Base-by-base conservation (phyloP, 2,329 filamentous ascomycete genomes). In the Aspergillus neoniger region DNA sequence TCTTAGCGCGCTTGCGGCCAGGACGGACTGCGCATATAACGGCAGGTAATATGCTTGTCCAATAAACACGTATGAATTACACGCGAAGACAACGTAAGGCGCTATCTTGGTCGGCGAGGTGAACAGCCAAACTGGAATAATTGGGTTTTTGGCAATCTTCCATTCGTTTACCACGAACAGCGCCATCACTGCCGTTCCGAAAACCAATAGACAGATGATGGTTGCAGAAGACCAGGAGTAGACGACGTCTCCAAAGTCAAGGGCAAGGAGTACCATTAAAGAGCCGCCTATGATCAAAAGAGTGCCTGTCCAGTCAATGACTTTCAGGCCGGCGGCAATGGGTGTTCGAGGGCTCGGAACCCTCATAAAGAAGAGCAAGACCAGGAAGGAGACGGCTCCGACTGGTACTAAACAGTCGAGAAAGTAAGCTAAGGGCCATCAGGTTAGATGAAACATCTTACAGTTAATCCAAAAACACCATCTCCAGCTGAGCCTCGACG, bases 41-140 rank as follows among this genome's bases (percentile, higher is more conserved):
- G 90, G 90, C n/a, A 92, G 78, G 68, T 89, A 92, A 74, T 91
- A 92, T 49, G 86, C 83, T 0, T 80, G 81, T 0, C 82, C 85
- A 47, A n/a, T 21, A 2, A 21, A 65, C 70, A 77, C 79, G 61
- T 81, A 80, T 8, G 77, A 77, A 62, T 84, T 80, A 15, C 75
- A 71, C 63, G 80, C 80, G 2, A 74, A 73, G 1, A 83, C 77
- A 0, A 75, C 67, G 12, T 88, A 79, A 1, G 81, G 77, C 0
- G 87, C 87, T 6, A 84, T 71, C 55, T 85, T 87, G 0, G 86
- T 84, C 28, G 74, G 68, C 12, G 79, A 74, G 2, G 74, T 74
- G 74, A 91, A 89, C 0, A 91, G 75, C 2, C 78, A 76, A 55
- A 90, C 74, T 0, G 88, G 88, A 63, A 91, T 86, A 15, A 92